A percentile compares a stretch with the other conserved stretches of the same genome.
Evolutionary conservation across 2,329 filamentous ascomycete genomes (phyloP).

Genomic region (Biscogniauxia mediterranea): DNA sequence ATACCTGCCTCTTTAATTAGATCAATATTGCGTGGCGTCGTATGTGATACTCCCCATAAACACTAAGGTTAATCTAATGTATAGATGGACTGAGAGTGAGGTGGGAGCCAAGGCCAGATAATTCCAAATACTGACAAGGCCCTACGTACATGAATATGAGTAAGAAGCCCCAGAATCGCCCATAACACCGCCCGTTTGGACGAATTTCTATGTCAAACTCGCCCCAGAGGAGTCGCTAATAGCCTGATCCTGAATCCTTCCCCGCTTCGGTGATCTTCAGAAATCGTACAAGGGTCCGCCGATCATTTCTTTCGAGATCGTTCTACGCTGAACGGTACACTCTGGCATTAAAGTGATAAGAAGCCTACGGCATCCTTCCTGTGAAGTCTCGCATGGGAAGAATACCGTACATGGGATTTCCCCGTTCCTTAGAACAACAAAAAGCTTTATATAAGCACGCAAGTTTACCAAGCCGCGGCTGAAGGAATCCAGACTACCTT

Average conservation of each 20-base stretch:
- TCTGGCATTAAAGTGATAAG: neutral
- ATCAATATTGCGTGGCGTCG: neutral
- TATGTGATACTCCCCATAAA: neutral
- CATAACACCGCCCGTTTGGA: neutral
- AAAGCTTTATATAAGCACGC: neutral
- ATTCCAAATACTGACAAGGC: neutral
- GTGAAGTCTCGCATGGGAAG: neutral
- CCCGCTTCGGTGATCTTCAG: neutral
- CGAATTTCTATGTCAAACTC: neutral
- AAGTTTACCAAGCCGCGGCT: neutral
- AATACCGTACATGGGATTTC: neutral
- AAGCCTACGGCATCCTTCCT: neutral
- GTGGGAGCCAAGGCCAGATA: neutral
- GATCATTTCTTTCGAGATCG: neutral
- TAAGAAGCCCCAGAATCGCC: neutral
- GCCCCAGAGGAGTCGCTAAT: neutral
- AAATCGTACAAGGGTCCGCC: neutral
- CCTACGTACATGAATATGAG: neutral
- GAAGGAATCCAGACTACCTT: no score
- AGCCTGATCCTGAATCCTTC: neutral
- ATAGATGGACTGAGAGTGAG: neutral
- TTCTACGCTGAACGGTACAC: neutral
- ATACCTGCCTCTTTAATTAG: neutral
- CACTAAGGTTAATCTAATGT: neutral
- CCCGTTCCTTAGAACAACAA: neutral